A percentile compares a stretch with the other conserved stretches of the same genome.
These are phyloP conservation scores for Tuber melanosporum DNA, from an alignment of 495 filamentous ascomycete species.

Conservation along the genomic window DNA sequence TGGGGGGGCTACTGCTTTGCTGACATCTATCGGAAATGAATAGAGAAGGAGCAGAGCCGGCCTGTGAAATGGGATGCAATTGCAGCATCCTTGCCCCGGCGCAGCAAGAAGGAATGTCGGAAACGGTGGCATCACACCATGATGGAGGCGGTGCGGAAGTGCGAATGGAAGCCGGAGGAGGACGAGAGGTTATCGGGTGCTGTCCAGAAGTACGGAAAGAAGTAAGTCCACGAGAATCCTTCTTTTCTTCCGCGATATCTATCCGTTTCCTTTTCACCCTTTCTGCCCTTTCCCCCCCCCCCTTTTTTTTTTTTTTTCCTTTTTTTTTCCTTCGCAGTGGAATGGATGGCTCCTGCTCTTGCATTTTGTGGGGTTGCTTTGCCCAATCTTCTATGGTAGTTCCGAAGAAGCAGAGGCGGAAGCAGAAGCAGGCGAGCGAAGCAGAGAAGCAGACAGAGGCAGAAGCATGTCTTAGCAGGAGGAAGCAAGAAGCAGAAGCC, in stretches of 20 bases:
- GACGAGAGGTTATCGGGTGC: slow-evolving; percentile 43
- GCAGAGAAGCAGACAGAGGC: background rate
- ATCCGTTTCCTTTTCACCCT: background rate
- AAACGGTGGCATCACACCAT: slow-evolving; percentile 46
- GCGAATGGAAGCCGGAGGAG: slow-evolving; percentile 45
- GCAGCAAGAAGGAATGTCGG: slow-evolving; percentile 47
- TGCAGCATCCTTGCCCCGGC: slow-evolving; percentile 43
- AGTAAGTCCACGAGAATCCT: slow-evolving; percentile 22
- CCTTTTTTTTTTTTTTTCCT: background rate
- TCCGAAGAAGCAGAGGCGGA: background rate
- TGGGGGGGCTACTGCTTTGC: slow-evolving; percentile 7
- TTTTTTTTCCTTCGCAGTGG: background rate
- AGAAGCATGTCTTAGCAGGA: background rate
- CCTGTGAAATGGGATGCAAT: slow-evolving; percentile 46
- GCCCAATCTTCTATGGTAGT: background rate
- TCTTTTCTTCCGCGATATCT: slow-evolving; percentile 3
- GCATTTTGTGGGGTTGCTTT: background rate
- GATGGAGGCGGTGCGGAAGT: slow-evolving; percentile 44
- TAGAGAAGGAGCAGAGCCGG: slow-evolving; percentile 35
- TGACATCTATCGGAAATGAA: slow-evolving; percentile 15
- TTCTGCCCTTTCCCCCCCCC: background rate
- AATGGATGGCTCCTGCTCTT: background rate
- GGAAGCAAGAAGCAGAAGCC: background rate
- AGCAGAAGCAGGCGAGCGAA: background rate
- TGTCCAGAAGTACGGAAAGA: slow-evolving; percentile 43